Base-by-base conservation (phyloP, 148 eudicot genomes). In the Rhododendron williamsianum region DNA sequence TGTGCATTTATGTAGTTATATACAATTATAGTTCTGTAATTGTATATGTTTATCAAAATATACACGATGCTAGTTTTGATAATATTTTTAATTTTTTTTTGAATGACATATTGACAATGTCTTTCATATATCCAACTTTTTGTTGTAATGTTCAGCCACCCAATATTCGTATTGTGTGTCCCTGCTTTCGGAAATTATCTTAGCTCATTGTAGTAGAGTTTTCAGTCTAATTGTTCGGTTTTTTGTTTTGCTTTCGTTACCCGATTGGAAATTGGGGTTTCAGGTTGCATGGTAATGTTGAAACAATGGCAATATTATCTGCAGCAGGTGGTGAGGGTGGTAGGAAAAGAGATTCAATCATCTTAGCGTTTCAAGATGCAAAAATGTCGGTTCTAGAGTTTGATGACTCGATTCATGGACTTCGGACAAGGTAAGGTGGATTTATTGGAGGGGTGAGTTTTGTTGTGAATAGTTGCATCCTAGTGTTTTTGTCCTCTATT, bases 251-350 rank as follows among this genome's bases (percentile, higher is more conserved):
- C 71, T 19, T 10, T 83, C 13, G 43, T 35, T 25, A 15, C 56
- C 78, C 65, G 4, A 36, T 51, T 58, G 35, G 5, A 43, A 35
- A 80, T 84, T 60, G 73, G 73, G 76, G 51, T 80, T 88, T 84
- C 91, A 96, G 99, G 95, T 89, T 96, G 93, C 99, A 96, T 88
- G 99, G 98, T 77, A 95, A 95, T 89, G 91, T 96, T 84, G 97
- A 95, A 88, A 91, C 98, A 52, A 87, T 96, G 88, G 94, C 92
- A 49, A 91, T 94, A 69, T 87, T 96, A 63, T 89, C 93, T 48
- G 80, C 80, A 78, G 92, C 93, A 27, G 94, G 90, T 56, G 81
- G 80, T 88, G 97, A 94, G 82, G 91, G 89, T 86, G 93, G 95
- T 84, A 95, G 89, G 83, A 94, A 92, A 90, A 96, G 99, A 88